Evolutionary conservation across 2,329 filamentous ascomycete genomes (phyloP).

Genomic region (Aspergillus pseudotamarii): DNA sequence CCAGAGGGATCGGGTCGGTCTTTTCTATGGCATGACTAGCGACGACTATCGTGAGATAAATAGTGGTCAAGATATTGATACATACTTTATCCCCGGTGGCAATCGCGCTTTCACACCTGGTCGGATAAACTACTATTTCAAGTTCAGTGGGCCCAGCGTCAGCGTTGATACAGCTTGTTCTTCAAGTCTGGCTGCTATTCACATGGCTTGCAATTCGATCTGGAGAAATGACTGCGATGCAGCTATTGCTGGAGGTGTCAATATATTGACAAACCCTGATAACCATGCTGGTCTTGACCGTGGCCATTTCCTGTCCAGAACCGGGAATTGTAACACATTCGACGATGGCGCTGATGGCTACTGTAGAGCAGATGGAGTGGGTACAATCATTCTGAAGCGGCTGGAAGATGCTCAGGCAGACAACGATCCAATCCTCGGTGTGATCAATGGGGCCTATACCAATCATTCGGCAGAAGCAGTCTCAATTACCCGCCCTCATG

Average conservation of each 20-base stretch:
- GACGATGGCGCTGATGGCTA: conserved; percentile 81
- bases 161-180: conserved; percentile 80
- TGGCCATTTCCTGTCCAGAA: conserved; percentile 72
- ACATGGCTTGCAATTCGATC: conserved; percentile 71
- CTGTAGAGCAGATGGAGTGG: conserved; percentile 76
- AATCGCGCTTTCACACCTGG: conserved; percentile 52
- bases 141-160: conserved; percentile 72
- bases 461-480: conserved; percentile 82
- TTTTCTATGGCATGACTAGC: conserved; percentile 74
- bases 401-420: conserved; percentile 77
- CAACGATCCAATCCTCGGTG: conserved; percentile 69
- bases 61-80: conserved; percentile 70
- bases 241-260: conserved; percentile 76
- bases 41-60: conserved; percentile 80
- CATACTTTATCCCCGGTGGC: conserved; percentile 67
- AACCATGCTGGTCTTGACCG: conserved; percentile 75
- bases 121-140: conserved; percentile 48
- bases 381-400: conserved; percentile 75
- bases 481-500: conserved; percentile 83
- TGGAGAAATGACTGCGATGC: conserved; percentile 79
- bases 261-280: conserved; percentile 76
- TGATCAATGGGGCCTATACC: conserved; percentile 73
- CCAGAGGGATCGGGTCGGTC: conserved; percentile 66
- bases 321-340: conserved; percentile 76
- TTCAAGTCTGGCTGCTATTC: conserved; percentile 71